Evolutionary conservation across 768 basidiomycete genomes (phyloP).

Genomic region (Strobilomyces dryophilus): DNA sequence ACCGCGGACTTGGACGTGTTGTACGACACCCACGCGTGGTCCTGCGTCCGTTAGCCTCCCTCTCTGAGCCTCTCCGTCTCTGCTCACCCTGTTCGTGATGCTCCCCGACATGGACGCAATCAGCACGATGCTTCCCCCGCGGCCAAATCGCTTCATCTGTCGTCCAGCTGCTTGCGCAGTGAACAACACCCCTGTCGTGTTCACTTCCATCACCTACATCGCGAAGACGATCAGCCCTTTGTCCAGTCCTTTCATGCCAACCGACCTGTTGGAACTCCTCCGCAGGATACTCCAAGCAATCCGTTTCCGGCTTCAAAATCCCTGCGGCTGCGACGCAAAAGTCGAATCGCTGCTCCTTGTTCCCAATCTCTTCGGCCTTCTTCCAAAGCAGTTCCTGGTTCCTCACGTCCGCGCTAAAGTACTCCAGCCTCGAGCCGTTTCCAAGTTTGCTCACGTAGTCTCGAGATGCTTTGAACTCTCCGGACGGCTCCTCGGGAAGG

Average conservation of each 20-base stretch:
- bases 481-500: conserved; percentile 50
- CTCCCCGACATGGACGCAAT: conserved; percentile 61
- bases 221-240: not conserved
- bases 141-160: conserved; percentile 49
- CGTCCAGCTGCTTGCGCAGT: conserved; percentile 59
- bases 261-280: conserved; percentile 60
- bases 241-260: not conserved
- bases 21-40: conserved; percentile 73
- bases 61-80: not conserved
- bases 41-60: conserved; percentile 36
- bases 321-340: conserved; percentile 78
- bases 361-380: conserved; percentile 54
- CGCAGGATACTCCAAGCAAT: conserved; percentile 64
- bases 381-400: conserved; percentile 60
- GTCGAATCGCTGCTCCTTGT: conserved; percentile 68
- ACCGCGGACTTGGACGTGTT: conserved; percentile 77
- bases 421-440: conserved; percentile 47
- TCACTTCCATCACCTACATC: conserved; percentile 58
- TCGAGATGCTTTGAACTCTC: conserved; percentile 51
- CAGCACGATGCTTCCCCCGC: conserved; percentile 52
- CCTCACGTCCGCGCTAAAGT: conserved; percentile 60
- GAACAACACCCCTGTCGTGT: conserved; percentile 57
- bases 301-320: conserved; percentile 53
- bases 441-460: conserved; percentile 49
- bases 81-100: conserved; percentile 64